Base-by-base conservation (phyloP, 257 asterid species). In the Petunia axillaris region DNA sequence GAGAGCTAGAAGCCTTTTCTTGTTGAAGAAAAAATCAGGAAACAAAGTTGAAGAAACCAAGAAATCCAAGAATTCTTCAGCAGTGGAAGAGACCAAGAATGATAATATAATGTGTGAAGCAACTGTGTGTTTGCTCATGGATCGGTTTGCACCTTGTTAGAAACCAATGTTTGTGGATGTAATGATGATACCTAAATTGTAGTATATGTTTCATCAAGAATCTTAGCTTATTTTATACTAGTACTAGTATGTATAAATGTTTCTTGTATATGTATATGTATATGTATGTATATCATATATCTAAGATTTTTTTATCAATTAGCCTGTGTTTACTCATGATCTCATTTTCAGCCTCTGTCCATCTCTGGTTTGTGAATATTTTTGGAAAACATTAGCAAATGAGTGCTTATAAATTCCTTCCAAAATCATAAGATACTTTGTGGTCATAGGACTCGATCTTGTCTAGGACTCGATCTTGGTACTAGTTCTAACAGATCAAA, bases 131-230 rank as follows among this genome's bases (percentile, higher is more conserved):
- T 78, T 91, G 90, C 92, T 93, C 84, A 85, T 93, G 88, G 98
- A 93, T 85, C 93, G 96, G 2, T 92, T 92, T 70, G 92, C 94
- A n/a, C 93, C 96, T 1, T 86, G 88, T 46, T 93, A 25, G 87
- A 88, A 54, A 64, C 46, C 41, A 58, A 0, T 76, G 50, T 43
- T 1, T 58, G 2, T 25, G 4, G 7, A 52, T 3, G 36, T 6
- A 6, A 2, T 5, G 3, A n/a, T n/a, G 25, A 0, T 11, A 41
- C 1, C 13, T 1, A 25, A 25, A 38, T 8, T 39, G 5, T 57
- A 55, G 63, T 52, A 66, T 78, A 53, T 13, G 13, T 60, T 4
- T 15, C 14, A 25, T 52, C 15, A 25, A 25, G 0, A 25, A 25
- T 78, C 57, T 52, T 25, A 40, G 53, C 14, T 25, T 73, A 46